Percentiles rank a stretch among this genome's conserved stretches.
phyloP scores from a whole-genome alignment of 2,329 filamentous ascomycete species.

The Rutstroemia sp. region DNA sequence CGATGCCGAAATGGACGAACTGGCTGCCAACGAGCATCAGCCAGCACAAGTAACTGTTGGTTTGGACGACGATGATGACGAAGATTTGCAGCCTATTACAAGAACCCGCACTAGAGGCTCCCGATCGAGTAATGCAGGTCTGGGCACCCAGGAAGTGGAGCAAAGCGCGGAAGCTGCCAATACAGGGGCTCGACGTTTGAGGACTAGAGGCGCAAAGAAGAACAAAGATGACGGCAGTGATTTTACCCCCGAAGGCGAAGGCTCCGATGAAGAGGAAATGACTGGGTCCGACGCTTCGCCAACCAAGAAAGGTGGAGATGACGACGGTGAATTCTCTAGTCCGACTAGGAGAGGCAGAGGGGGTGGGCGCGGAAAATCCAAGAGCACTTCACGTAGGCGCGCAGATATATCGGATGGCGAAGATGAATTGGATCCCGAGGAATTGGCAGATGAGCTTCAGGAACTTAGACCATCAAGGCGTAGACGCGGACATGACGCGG shows the following conservation, averaged over 20 bases:
- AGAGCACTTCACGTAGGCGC: slow-evolving; percentile 39
- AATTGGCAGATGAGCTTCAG: slow-evolving; percentile 58
- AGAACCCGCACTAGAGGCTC: slow-evolving; percentile 35
- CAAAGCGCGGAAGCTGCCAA: slow-evolving; percentile 33
- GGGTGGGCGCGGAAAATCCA: slow-evolving; percentile 33
- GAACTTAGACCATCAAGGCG: slow-evolving; percentile 46
- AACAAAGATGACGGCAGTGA: slow-evolving; percentile 26
- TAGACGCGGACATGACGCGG: slow-evolving; percentile 41
- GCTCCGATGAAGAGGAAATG: slow-evolving; percentile 42
- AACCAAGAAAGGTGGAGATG: slow-evolving; percentile 34
- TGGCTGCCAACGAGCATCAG: slow-evolving; percentile 10
- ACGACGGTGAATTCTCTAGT: slow-evolving; percentile 41
- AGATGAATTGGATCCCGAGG: slow-evolving; percentile 53
- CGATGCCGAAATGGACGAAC: slow-evolving; percentile 16
- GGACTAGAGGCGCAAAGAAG: slow-evolving; percentile 25
- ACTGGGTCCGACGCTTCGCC: slow-evolving; percentile 33
- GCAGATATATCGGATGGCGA: slow-evolving; percentile 45
- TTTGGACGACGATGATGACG: slow-evolving; percentile 22
- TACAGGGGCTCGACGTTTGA: slow-evolving; percentile 23
- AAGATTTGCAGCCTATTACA: slow-evolving; percentile 27
- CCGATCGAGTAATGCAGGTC: slow-evolving; percentile 30
- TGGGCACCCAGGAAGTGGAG: slow-evolving; percentile 42
- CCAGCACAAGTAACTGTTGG: slow-evolving; percentile 6
- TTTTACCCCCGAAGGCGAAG: slow-evolving; percentile 32
- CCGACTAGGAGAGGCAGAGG: slow-evolving; percentile 44